Evolutionary conservation across 2,329 filamentous ascomycete genomes (phyloP), one percentile per base, ranked within the genome.

Genomic region (Trichoderma arundinaceum): DNA sequence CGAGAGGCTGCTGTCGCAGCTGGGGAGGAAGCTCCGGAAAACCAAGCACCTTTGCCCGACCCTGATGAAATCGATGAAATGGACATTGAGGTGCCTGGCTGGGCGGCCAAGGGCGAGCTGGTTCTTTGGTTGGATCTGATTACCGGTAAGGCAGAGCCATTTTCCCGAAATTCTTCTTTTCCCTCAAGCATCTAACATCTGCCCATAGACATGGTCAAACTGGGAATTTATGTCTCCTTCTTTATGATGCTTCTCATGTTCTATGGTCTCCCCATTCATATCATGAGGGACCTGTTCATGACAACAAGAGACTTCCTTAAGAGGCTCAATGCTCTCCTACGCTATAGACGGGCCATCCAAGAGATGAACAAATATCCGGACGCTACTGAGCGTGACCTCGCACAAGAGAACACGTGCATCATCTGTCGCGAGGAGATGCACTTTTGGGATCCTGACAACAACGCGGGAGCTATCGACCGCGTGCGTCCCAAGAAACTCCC

Each of bases 381-480:
- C 75, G 95, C 95, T 1, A 97, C 92, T 1, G 84, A 86, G 1
- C 92, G 96, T 70, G 94, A 99, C 70, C 86, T 99, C 28, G 82
- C 84, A 33, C 85, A 91, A 56, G 94, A 97, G 75, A 92, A 96
- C 73, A 96, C 95, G 2, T 99, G 95, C 77, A 99, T 99, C 71
- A 97, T 99, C 64, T 99, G 95, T 77, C 88, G 95, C 67, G 95
- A 99, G 76, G 92, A 96, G 69, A 99, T 99, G 95, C 87, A 87
- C 39, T 88, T 90, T 1, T 97, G 92, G 91, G 78, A 86, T 66
- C 79, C 82, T 0, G 74, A 69, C 5, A 76, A 79, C 79, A 86
- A 75, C 80, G 86, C 70, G 83, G 89, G 87, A n/a, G 84, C 90
- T 64, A 89, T 96, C 66, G 93, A 98, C 74, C 87, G 94, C 63